Evolutionary conservation across 108 stramenopile species (phyloP), one percentile per base, ranked within the genome.

Genomic region (Nitzschia sp.): DNA sequence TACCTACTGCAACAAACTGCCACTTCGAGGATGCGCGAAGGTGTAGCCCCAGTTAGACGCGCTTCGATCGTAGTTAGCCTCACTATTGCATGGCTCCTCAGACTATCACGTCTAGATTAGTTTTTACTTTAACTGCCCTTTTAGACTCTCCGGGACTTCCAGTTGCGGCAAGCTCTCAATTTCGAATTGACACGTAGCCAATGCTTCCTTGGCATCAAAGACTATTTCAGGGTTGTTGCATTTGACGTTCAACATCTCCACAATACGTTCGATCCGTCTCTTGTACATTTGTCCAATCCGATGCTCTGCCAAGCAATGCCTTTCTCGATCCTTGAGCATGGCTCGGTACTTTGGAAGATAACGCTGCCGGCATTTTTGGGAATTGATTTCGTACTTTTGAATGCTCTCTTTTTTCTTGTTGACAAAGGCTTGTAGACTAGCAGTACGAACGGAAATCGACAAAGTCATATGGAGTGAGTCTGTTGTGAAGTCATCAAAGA

Each of bases 311-410:
- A 57, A 1, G 25, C 55, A 56, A 29, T 58, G 45, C 45, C 19
- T 51, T 24, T 56, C 42, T 3, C 67, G 54, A 45, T 68, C 55
- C 21, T 35, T 45, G 1, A 68, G 2, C 36, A 45, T 24, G 3
- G 48, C 49, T 25, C 67, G 2, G 28, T 68, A 57, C 42, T 57
- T 68, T 24, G 67, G 67, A 0, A 68, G 67, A 31, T 68, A 68
- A 4, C 55, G 29, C 42, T 68, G 54, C 2, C 67, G n/a, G 29
- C 67, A 68, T 31, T 68, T 68, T 25, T 58, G 54, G 13, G 55
- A 57, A 25, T 28, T 45, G 2, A 57, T 68, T 68, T 68, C 67
- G 33, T 56, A 35, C 55, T 57, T 56, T 2, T 38, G 67, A 56
- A 68, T 13, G 1, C 49, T 53, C 1, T 1, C 2, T 17, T 26